Conservation (phyloP, 2,329 filamentous ascomycete species). For the Cyphellophora europaea region DNA sequence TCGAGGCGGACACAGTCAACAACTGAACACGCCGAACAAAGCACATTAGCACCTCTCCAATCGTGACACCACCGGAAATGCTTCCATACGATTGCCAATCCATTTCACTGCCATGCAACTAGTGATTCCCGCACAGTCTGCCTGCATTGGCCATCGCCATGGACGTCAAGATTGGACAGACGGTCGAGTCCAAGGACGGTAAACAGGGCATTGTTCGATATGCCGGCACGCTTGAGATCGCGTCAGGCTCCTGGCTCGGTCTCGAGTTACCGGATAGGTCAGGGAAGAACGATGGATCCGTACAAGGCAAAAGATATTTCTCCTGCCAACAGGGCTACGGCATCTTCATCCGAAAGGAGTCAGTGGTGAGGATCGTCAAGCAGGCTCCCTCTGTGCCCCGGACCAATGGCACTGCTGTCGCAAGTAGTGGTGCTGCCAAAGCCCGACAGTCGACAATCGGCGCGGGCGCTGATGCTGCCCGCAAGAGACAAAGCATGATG, state of each 20-base stretch:
- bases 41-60: no score
- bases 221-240: conserved; percentile 66
- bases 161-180: conserved; percentile 51
- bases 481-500: conserved; percentile 57
- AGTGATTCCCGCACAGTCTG: no score
- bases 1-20: no score
- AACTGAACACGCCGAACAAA: no score
- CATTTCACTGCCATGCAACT: no score
- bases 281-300: conserved; percentile 90
- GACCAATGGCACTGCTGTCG: conserved; percentile 16
- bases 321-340: conserved; percentile 61
- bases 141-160: conserved; percentile 25
- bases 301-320: conserved; percentile 82
- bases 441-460: conserved; percentile 32
- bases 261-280: conserved; percentile 72
- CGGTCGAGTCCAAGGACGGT: conserved; percentile 69
- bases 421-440: conserved; percentile 23
- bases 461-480: conserved; percentile 45
- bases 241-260: conserved; percentile 77
- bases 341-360: conserved; percentile 77
- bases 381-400: conserved; percentile 32
- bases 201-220: conserved; percentile 71
- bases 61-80: no score
- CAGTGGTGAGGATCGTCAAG: conserved; percentile 50
- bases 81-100: no score